These are phyloP conservation scores for Suhomyces anneliseae DNA, from an alignment of 1,139 yeast genomes.

Conservation along the genomic window DNA sequence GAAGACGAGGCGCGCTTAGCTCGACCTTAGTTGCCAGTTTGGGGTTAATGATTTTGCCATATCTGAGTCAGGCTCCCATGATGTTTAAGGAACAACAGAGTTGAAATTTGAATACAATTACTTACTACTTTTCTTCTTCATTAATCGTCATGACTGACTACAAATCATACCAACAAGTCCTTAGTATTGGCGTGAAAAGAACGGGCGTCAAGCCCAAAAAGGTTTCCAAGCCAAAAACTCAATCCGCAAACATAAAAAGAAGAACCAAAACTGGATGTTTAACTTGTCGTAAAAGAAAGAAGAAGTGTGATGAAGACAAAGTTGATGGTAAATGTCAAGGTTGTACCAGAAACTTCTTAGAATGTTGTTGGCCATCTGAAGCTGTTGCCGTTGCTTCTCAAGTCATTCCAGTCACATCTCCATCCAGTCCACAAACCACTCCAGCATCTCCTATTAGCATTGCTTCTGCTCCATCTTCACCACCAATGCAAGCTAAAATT, in stretches of 20 bases:
- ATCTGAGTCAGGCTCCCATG: conserved; percentile 1
- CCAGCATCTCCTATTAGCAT: not conserved
- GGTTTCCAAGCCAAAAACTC: conserved; percentile 18
- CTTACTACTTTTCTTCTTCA: conserved; percentile 3
- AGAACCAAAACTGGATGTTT: conserved; percentile 75
- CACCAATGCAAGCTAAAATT: not conserved
- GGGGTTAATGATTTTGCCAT: conserved; percentile 4
- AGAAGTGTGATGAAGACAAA: conserved; percentile 66
- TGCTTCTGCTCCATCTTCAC: not conserved
- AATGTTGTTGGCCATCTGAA: conserved; percentile 33
- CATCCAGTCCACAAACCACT: not conserved
- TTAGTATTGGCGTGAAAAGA: conserved; percentile 32
- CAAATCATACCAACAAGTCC: conserved; percentile 45
- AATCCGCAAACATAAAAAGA: conserved; percentile 29
- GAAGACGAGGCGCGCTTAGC: conserved; percentile 9
- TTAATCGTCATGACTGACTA: conserved; percentile 21
- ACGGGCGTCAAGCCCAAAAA: conserved; percentile 14
- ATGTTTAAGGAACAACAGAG: not conserved
- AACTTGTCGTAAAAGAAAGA: conserved; percentile 70
- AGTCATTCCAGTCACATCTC: not conserved
- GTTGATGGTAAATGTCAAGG: conserved; percentile 50
- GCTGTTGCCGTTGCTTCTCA: not conserved
- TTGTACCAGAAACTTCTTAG: conserved; percentile 48
- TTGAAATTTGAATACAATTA: not conserved
- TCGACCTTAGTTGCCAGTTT: conserved; percentile 15